Conservation (phyloP, 1,139 yeast species). For the Scheffersomyces parashehatae region DNA sequence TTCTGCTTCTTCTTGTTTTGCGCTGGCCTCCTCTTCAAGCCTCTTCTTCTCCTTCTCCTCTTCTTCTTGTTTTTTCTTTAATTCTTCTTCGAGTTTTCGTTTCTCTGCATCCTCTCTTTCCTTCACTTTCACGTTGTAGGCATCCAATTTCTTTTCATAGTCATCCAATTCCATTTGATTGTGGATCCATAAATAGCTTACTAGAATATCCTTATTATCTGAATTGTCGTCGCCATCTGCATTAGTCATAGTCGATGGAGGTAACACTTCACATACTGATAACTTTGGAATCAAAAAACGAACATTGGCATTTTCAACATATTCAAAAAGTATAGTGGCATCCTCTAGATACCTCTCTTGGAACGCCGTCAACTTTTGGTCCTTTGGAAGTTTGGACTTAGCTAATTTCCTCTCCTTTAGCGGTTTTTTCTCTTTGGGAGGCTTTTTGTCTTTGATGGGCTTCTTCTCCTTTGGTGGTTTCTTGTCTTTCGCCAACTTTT, state of each 20-base stretch:
- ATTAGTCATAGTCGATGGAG: slow-evolving; percentile 19
- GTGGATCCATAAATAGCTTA: slow-evolving; percentile 67
- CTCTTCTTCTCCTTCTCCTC: slow-evolving; percentile 23
- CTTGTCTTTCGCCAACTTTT: slow-evolving; percentile 10
- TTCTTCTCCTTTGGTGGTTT: slow-evolving; percentile 20
- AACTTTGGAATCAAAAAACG: slow-evolving; percentile 76
- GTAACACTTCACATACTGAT: slow-evolving; percentile 66
- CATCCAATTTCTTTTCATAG: slow-evolving; percentile 41
- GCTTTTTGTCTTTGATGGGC: slow-evolving; percentile 17
- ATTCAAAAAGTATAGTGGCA: slow-evolving; percentile 83
- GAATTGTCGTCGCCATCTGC: slow-evolving; percentile 28
- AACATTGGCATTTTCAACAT: slow-evolving; percentile 73
- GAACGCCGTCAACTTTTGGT: slow-evolving; percentile 66
- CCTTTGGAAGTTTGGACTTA: slow-evolving; percentile 32
- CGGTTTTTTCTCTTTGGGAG: slow-evolving; percentile 22
- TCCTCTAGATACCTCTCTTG: slow-evolving; percentile 68
- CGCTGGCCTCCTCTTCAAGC: slow-evolving; percentile 19
- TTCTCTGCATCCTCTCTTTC: slow-evolving; percentile 20
- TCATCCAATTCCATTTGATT: slow-evolving; percentile 50
- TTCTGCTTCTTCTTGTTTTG: slow-evolving; percentile 22
- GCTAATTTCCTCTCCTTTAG: slow-evolving; percentile 24
- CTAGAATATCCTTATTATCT: slow-evolving; percentile 48
- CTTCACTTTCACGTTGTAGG: slow-evolving; percentile 19
- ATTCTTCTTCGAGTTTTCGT: slow-evolving; percentile 22
- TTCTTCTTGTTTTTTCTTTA: slow-evolving; percentile 26